Evolutionary conservation across 164 flowering plant species (phyloP), one percentile per base, ranked within the genome.

Genomic region (Aristolochia californica): DNA sequence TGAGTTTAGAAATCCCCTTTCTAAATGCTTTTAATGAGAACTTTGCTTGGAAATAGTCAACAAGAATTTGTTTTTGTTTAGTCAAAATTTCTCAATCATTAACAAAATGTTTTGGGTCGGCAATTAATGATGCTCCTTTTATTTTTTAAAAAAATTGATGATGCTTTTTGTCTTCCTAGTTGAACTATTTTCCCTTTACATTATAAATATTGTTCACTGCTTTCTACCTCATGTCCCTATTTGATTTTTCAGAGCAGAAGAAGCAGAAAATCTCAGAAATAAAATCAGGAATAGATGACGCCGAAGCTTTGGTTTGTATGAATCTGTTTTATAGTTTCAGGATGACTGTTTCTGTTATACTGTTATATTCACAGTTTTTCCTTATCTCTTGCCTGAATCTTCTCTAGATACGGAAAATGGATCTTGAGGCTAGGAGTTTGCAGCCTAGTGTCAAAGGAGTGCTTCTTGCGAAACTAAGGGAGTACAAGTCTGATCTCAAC

Each of bases 361-460:
- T 50, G 5, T 30, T 16, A n/a, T n/a, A 54, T 27, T 27, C 56
- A 57, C 43, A 34, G 40, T 34, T 34, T 34, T 34, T 14, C 20
- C 16, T 43, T 30, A 48, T n/a, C 5, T 54, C 17, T n/a, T 61
- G 57, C 18, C 22, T 14, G 28, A 8, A 34, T 67, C 28, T n/a
- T 66, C 17, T 53, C 30, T 71, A 88, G 96, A 81, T 83, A 27
- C 77, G 87, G 55, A 88, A 86, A 68, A 86, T 89, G 97, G 97
- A 89, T 72, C 78, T 79, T 56, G 97, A 89, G 71, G 97, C 94
- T 17, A 83, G 97, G 75, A 79, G 81, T 71, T 79, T 90, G 75
- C 97, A 74, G 69, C 94, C 97, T 38, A 82, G 84, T 72, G 75
- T 83, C 0, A 90, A 78, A 72, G 87, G 83, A 55, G 79, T 74